Evolutionary conservation across 2,329 filamentous ascomycete genomes (phyloP).

Genomic region (Colletotrichum noveboracense): DNA sequence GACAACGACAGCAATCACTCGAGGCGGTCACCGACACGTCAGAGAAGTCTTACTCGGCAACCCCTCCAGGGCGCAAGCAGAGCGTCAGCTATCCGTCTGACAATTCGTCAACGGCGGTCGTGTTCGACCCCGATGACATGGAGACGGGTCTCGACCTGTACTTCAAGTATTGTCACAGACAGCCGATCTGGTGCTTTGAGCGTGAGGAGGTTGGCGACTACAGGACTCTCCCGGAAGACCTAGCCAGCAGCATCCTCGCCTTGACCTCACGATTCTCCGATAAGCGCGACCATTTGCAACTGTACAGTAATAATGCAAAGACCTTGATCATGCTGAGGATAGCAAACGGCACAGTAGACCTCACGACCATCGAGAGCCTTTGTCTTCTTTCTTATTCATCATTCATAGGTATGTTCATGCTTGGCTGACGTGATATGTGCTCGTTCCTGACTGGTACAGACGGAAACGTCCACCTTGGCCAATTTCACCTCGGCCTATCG

Average conservation of each 20-base stretch:
- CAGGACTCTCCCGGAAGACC: constrained; percentile 40
- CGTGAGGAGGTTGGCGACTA: constrained; percentile 43
- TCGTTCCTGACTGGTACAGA: constrained; percentile 36
- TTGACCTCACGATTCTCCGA: constrained; percentile 44
- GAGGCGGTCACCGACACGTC: constrained; percentile 35
- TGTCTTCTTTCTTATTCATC: constrained; percentile 55
- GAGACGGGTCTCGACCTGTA: constrained; percentile 40
- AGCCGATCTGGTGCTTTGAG: constrained; percentile 51
- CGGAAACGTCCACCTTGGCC: constrained; percentile 52
- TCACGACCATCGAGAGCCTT: constrained; percentile 55
- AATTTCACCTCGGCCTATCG: constrained; percentile 55
- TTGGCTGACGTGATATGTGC: neutral
- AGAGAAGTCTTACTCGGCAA: constrained; percentile 38
- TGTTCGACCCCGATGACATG: constrained; percentile 37
- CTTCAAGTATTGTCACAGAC: constrained; percentile 48
- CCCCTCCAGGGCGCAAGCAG: constrained; percentile 28
- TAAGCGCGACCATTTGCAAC: constrained; percentile 34
- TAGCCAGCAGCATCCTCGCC: constrained; percentile 45
- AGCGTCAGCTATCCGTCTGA: constrained; percentile 24
- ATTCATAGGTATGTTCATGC: constrained; percentile 46
- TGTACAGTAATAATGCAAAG: constrained; percentile 44
- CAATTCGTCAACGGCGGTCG: constrained; percentile 22
- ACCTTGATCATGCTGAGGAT: constrained; percentile 53
- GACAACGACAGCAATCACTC: constrained; percentile 23
- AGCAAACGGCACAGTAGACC: constrained; percentile 53